A percentile compares a stretch with the other conserved stretches of the same genome.
These are phyloP conservation scores for Candida silvicultrix DNA, from an alignment of 805 yeast genomes.

Conservation along the genomic window DNA sequence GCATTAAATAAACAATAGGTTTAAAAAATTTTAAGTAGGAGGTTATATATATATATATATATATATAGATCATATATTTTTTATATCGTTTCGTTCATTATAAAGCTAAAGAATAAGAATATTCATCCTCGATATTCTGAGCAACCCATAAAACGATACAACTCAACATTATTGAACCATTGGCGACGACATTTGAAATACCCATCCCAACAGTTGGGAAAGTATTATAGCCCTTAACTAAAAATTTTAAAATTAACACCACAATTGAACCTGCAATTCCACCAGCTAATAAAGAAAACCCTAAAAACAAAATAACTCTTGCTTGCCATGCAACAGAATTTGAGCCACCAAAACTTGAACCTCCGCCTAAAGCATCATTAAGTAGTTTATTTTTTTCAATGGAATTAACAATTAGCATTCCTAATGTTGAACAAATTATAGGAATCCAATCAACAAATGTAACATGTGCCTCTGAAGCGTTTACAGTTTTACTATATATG, in stretches of 20 bases:
- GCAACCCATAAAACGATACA: constrained; percentile 89
- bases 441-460: constrained; percentile 97
- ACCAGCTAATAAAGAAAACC: constrained; percentile 89
- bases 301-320: constrained; percentile 80
- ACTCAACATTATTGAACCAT: constrained; percentile 77
- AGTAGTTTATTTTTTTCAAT: constrained; percentile 36
- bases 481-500: constrained; percentile 74
- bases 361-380: constrained; percentile 26
- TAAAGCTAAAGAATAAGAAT: constrained; percentile 82
- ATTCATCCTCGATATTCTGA: constrained; percentile 94
- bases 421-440: constrained; percentile 77
- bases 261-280: constrained; percentile 91
- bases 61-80: neutral
- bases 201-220: constrained; percentile 96
- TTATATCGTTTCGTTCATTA: constrained; percentile 21
- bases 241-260: constrained; percentile 78
- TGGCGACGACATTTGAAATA: constrained; percentile 75
- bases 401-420: constrained; percentile 68
- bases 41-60: too few relatives aligned
- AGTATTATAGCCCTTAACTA: constrained; percentile 64
- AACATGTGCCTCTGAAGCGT: constrained; percentile 82
- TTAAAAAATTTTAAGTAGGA: too few relatives aligned
- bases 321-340: constrained; percentile 85
- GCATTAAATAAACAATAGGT: too few relatives aligned
- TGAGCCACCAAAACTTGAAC: constrained; percentile 30